Percentiles rank a stretch among this genome's conserved stretches.
Conservation (phyloP, 106 monocot species). For the Dendrobium chrysotoxum region DNA sequence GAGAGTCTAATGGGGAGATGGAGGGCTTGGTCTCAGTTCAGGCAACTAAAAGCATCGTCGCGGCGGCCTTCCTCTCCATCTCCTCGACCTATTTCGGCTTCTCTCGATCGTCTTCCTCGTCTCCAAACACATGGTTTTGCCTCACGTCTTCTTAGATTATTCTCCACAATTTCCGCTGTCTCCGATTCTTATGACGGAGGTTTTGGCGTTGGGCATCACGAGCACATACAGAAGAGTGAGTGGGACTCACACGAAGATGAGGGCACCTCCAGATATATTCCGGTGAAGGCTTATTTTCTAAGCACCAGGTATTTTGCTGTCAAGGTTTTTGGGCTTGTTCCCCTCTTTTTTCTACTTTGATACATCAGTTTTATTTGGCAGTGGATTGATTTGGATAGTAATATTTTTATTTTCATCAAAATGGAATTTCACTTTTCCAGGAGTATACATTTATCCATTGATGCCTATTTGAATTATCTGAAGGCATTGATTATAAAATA, state of each 20-base stretch:
- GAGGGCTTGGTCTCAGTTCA: conserved; percentile 11
- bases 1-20: conserved; percentile 20
- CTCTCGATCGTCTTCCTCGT: background rate
- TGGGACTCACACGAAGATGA: conserved; percentile 26
- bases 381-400: background rate
- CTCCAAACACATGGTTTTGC: background rate
- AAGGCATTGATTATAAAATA: too few relatives aligned
- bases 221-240: conserved; percentile 5
- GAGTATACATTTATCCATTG: background rate
- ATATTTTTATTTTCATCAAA: background rate
- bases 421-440: background rate
- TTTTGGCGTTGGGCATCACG: conserved; percentile 10
- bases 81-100: background rate
- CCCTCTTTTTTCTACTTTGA: background rate
- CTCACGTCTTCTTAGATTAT: conserved; percentile 12
- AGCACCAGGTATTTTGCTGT: conserved; percentile 31
- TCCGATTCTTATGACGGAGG: conserved; percentile 16
- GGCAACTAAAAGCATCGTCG: conserved; percentile 5
- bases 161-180: conserved; percentile 20
- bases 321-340: background rate
- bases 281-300: conserved; percentile 57
- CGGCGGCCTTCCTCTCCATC: background rate
- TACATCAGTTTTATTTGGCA: background rate
- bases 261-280: conserved; percentile 32
- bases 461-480: too few relatives aligned